phyloP scores from a whole-genome alignment of 371 early-diverging fungal genomes.

The Apophysomyces ossiformis region DNA sequence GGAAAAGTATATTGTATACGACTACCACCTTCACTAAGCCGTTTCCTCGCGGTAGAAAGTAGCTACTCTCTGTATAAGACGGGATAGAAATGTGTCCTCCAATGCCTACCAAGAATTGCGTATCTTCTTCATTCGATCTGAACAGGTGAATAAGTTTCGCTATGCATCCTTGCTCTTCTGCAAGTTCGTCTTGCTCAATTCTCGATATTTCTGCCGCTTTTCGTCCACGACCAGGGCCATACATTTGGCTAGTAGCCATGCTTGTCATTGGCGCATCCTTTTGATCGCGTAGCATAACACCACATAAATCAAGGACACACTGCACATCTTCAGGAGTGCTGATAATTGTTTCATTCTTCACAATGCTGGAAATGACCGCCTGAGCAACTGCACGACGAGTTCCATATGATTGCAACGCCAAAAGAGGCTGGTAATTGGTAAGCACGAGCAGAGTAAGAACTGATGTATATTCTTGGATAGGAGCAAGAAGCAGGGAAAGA shows the following conservation, averaged over 20 bases:
- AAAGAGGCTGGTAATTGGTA: conserved; percentile 76
- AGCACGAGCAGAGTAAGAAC: conserved; percentile 64
- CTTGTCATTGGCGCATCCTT: conserved; percentile 56
- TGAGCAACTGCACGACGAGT: conserved; percentile 81
- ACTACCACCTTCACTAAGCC: conserved; percentile 84
- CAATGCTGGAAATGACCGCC: conserved; percentile 68
- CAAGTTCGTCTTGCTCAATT: conserved; percentile 72
- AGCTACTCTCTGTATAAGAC: conserved; percentile 42
- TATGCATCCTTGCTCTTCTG: conserved; percentile 82
- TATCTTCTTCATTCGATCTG: conserved; percentile 61
- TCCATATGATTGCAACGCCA: conserved; percentile 76
- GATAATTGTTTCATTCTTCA: conserved; percentile 69
- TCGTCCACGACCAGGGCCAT: conserved; percentile 17
- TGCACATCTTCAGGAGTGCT: conserved; percentile 79
- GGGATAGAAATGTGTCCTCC: background rate
- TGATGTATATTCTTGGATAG: conserved; percentile 75
- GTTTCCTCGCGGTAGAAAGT: conserved; percentile 76
- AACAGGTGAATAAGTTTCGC: conserved; percentile 84
- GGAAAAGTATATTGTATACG: conserved; percentile 89
- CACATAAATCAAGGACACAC: conserved; percentile 81
- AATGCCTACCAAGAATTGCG: conserved; percentile 62
- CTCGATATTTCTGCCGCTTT: conserved; percentile 21
- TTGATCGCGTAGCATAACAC: conserved; percentile 80
- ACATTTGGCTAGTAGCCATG: conserved; percentile 17
- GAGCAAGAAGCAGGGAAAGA: conserved; percentile 67